Conservation (phyloP, 768 basidiomycete species). For the Vishniacozyma victoriae region DNA sequence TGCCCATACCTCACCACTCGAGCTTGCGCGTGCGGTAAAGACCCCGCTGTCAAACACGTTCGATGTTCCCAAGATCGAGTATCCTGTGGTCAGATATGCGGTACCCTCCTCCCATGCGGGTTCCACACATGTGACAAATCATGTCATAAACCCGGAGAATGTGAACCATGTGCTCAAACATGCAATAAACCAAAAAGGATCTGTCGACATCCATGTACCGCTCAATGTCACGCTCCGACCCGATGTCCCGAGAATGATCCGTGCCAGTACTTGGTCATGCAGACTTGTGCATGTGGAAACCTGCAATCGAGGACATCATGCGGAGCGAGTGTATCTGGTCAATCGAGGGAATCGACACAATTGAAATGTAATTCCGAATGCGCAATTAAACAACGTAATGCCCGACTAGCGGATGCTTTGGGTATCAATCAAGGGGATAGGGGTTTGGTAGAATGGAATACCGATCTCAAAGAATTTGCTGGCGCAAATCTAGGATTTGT, state of each 20-base stretch:
- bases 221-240: constrained; percentile 81
- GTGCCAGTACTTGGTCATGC: constrained; percentile 60
- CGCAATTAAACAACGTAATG: constrained; percentile 75
- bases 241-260: constrained; percentile 73
- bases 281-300: constrained; percentile 78
- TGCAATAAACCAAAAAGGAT: constrained; percentile 83
- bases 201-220: constrained; percentile 73
- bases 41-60: constrained; percentile 70
- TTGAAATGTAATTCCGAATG: constrained; percentile 81
- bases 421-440: constrained; percentile 61
- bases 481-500: constrained; percentile 63
- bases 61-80: constrained; percentile 81
- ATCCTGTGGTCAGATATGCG: constrained; percentile 72
- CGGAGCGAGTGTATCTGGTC: constrained; percentile 55
- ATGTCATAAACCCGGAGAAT: constrained; percentile 72
- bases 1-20: constrained; percentile 77
- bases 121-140: constrained; percentile 77
- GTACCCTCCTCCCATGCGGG: constrained; percentile 74
- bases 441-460: constrained; percentile 51
- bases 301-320: constrained; percentile 69
- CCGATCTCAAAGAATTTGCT: constrained; percentile 62
- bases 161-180: constrained; percentile 65
- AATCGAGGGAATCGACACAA: constrained; percentile 51
- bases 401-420: constrained; percentile 78
- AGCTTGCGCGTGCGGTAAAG: constrained; percentile 75